phyloP scores from a whole-genome alignment of 306 rosid genomes.

The Fragaria vesca region DNA sequence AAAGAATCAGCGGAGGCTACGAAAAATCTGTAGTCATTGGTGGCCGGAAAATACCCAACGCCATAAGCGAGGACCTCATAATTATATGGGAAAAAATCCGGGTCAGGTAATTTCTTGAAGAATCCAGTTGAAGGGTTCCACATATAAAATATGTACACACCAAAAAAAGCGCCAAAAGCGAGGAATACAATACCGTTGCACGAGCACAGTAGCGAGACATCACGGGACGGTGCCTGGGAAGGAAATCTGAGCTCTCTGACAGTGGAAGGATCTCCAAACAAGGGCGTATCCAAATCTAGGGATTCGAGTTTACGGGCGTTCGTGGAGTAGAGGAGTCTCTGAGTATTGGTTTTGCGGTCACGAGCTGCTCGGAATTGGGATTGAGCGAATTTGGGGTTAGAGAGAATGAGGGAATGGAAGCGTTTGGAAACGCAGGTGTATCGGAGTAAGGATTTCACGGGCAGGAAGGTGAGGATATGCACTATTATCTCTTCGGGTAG shows the following conservation, averaged over 20 bases:
- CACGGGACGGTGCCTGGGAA: not conserved
- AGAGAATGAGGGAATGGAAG: not conserved
- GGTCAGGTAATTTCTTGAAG: not conserved
- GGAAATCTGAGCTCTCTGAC: not conserved
- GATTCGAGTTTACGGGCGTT: not conserved
- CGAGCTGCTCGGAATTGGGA: not conserved
- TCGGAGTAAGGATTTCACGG: not conserved
- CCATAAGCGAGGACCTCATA: not conserved
- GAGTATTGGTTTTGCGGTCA: not conserved
- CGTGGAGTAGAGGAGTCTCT: not conserved
- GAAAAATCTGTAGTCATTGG: not conserved
- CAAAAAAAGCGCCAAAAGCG: no score
- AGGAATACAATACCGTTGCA: not conserved
- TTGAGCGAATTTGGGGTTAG: not conserved
- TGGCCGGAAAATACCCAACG: not conserved
- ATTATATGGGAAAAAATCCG: not conserved
- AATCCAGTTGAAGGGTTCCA: slow-evolving; percentile 1
- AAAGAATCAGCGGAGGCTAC: not conserved
- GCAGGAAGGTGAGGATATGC: not conserved
- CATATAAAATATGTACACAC: not conserved
- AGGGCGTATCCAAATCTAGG: not conserved
- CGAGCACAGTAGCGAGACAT: not conserved
- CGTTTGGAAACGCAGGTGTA: not conserved
- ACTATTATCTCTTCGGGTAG: not conserved
- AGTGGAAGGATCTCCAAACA: not conserved